These are phyloP conservation scores for Benincasa hispida DNA, from an alignment of 306 rosid species.

Conservation along the genomic window DNA sequence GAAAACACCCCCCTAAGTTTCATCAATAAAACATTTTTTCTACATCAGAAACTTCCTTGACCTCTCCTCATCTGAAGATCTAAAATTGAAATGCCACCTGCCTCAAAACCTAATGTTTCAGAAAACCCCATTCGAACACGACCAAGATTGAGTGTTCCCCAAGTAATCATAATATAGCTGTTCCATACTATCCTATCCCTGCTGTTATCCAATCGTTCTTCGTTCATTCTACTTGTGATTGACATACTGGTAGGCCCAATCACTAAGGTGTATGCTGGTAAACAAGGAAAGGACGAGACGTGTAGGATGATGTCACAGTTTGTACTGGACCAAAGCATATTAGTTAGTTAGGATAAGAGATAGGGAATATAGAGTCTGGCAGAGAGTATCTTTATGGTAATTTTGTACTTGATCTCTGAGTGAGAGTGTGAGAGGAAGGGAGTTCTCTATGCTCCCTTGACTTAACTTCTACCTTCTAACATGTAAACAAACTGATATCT, in stretches of 20 bases:
- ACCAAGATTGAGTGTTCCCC: background rate
- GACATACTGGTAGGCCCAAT: background rate
- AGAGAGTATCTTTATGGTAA: background rate
- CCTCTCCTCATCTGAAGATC: background rate
- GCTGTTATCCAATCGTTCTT: background rate
- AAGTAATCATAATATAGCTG: background rate
- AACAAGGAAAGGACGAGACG: background rate
- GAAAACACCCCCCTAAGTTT: too few species aligned
- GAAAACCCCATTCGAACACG: background rate
- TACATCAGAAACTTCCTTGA: background rate
- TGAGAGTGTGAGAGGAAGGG: background rate
- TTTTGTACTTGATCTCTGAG: background rate
- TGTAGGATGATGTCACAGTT: background rate
- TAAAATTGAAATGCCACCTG: background rate
- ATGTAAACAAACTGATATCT: background rate
- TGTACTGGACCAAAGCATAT: background rate
- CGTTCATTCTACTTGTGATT: background rate
- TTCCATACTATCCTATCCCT: background rate
- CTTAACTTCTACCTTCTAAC: background rate
- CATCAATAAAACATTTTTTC: background rate
- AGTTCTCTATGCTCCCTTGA: background rate
- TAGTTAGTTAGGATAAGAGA: background rate
- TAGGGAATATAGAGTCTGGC: background rate
- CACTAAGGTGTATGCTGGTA: background rate
- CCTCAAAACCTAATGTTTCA: background rate